Percentiles rank a stretch among this genome's conserved stretches.
Conservation (phyloP, 805 yeast genomes). For the Lipomyces oligophaga region DNA sequence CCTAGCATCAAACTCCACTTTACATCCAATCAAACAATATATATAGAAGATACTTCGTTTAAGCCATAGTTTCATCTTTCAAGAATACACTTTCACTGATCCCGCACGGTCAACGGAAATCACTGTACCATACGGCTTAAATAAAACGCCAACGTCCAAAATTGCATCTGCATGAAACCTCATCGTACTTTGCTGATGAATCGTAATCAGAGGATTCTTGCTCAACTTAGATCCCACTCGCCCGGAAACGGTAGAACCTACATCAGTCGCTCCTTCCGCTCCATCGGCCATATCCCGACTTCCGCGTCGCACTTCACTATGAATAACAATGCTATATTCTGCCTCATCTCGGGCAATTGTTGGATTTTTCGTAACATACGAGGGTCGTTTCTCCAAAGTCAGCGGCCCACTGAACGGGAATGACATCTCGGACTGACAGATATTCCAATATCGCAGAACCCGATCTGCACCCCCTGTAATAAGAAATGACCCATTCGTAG, state of each 20-base stretch:
- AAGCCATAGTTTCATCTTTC: no score
- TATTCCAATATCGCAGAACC: constrained; percentile 39
- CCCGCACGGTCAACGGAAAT: constrained; percentile 69
- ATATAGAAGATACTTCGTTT: no score
- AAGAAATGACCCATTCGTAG: constrained; percentile 25
- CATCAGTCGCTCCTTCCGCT: constrained; percentile 38
- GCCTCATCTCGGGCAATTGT: not conserved
- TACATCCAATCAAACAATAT: no score
- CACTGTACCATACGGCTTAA: constrained; percentile 55
- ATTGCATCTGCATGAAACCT: constrained; percentile 52
- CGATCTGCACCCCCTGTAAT: constrained; percentile 37
- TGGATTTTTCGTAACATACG: constrained; percentile 4
- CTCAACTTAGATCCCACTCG: constrained; percentile 37
- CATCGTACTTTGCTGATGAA: constrained; percentile 45
- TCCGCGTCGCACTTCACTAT: constrained; percentile 10
- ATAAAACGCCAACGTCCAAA: constrained; percentile 46
- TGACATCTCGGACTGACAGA: constrained; percentile 36
- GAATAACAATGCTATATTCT: constrained; percentile 4
- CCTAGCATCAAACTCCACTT: no score
- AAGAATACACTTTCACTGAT: constrained; percentile 50
- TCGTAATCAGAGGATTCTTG: constrained; percentile 40
- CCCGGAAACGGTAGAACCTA: constrained; percentile 39
- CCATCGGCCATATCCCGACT: constrained; percentile 30
- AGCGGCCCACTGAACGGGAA: constrained; percentile 37
- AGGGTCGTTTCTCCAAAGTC: constrained; percentile 23